phyloP scores from a whole-genome alignment of 805 yeast species.

The Groenewaldozyma tartarivorans region DNA sequence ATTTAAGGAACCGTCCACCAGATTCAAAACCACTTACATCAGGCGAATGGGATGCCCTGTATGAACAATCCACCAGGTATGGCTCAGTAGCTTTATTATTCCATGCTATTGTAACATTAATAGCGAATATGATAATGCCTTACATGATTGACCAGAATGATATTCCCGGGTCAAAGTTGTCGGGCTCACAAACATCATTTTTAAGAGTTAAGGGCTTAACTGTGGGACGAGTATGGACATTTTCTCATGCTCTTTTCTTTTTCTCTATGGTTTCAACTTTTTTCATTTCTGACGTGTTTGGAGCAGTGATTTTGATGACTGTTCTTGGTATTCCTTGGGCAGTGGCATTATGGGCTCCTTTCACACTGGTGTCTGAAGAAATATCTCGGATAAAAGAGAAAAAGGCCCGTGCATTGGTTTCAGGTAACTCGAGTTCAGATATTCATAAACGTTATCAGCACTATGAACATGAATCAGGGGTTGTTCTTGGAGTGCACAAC shows the following conservation, averaged over 20 bases:
- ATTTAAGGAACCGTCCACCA: conserved; percentile 26
- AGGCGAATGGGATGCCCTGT: conserved; percentile 28
- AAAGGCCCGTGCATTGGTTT: conserved; percentile 24
- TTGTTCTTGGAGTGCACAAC: conserved; percentile 48
- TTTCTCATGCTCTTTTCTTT: conserved; percentile 42
- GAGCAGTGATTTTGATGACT: conserved; percentile 42
- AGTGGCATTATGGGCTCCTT: conserved; percentile 57
- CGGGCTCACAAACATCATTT: not conserved
- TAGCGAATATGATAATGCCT: conserved; percentile 38
- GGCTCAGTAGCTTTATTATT: conserved; percentile 44
- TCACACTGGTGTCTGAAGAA: conserved; percentile 51
- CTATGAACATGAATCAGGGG: conserved; percentile 47
- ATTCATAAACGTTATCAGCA: conserved; percentile 3
- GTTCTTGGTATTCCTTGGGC: conserved; percentile 59
- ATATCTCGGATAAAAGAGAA: conserved; percentile 42
- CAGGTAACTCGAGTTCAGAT: conserved; percentile 11
- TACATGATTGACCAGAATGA: conserved; percentile 23
- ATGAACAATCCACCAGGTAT: conserved; percentile 40
- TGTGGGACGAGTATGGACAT: conserved; percentile 39
- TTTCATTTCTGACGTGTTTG: conserved; percentile 31
- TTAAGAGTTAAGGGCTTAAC: conserved; percentile 13
- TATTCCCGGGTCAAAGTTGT: not conserved
- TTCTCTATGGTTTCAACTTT: conserved; percentile 40
- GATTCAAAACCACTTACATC: conserved; percentile 33
- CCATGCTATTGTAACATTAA: conserved; percentile 40